Base-by-base conservation (phyloP, 768 basidiomycete species). In the Hypholoma sublateritium region DNA sequence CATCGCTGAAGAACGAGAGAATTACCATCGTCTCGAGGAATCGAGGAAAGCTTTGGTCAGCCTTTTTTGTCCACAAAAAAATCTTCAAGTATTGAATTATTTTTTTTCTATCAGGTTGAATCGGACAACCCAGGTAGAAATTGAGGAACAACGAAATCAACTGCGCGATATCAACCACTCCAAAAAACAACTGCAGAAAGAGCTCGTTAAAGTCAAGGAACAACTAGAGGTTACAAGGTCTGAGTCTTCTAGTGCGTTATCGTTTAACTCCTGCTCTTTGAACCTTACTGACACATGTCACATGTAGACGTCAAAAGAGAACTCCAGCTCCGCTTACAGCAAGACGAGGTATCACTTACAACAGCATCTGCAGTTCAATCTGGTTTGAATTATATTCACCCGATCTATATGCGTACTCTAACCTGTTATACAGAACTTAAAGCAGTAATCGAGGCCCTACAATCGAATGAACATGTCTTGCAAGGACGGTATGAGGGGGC, bases 41-140 rank as follows among this genome's bases (percentile, higher is more conserved):
- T 88, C 87, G 14, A 77, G 84, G 45, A 87, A 84, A 64, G 86
- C 88, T 52, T 67, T 90, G 62, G 86, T 89, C 68, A 59, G 84
- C 70, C 16, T 12, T 22, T 39, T n/a, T 17, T 39, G 22, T 25
- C 47, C 13, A 14, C 37, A 14, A 22, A 11, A 6, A 17, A 8
- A n/a, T n/a, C 17, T 17, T 50, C 7, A 14, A 17, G n/a, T 60
- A 25, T 53, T 43, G 35, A 19, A 39, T n/a, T n/a, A n/a, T n/a
- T 34, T 50, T 43, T 4, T 47, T 46, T 25, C 4, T 37, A 28
- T 13, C 60, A 91, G 88, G 67, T 87, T 32, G 65, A 87, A 90
- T 65, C 80, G 84, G 21, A 79, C 80, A 5, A 72, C 81, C 22
- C 85, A 86, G 55, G 77, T 77, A 34, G 88, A 93, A 68, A 65